These are phyloP conservation scores for Populus ilicifolia DNA, from an alignment of 345 rosid genomes.

Conservation along the genomic window DNA sequence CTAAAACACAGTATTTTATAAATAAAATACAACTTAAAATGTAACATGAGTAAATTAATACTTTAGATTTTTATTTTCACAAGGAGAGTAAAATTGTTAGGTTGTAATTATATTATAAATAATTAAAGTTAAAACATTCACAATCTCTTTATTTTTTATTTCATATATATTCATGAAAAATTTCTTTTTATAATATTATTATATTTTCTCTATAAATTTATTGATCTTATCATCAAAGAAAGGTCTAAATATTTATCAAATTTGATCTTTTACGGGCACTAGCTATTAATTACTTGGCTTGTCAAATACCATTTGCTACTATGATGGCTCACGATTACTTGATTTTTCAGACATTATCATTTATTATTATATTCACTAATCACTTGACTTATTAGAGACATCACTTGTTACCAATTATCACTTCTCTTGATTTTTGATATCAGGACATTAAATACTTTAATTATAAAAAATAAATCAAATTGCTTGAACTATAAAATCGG, in stretches of 20 bases:
- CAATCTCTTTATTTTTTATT: no score
- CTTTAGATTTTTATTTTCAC: rapidly evolving
- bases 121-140: rapidly evolving
- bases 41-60: rapidly evolving
- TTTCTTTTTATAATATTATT: no score
- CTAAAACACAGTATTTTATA: no score
- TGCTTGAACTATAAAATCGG: rapidly evolving
- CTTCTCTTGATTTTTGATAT: rapidly evolving
- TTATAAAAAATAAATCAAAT: rapidly evolving
- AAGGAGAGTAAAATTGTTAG: no score
- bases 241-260: rapidly evolving
- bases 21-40: no score
- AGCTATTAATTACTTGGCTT: no score
- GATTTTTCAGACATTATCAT: rapidly evolving
- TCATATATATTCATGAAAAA: rapidly evolving
- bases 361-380: rapidly evolving
- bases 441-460: rapidly evolving
- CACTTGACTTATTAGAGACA: rapidly evolving
- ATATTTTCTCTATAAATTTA: rapidly evolving
- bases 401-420: rapidly evolving
- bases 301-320: rapidly evolving
- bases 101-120: rapidly evolving
- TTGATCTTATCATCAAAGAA: rapidly evolving
- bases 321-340: rapidly evolving
- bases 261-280: rapidly evolving